Evolutionary conservation across 257 asterid genomes (phyloP).

Genomic region (Osmanthus fragrans): DNA sequence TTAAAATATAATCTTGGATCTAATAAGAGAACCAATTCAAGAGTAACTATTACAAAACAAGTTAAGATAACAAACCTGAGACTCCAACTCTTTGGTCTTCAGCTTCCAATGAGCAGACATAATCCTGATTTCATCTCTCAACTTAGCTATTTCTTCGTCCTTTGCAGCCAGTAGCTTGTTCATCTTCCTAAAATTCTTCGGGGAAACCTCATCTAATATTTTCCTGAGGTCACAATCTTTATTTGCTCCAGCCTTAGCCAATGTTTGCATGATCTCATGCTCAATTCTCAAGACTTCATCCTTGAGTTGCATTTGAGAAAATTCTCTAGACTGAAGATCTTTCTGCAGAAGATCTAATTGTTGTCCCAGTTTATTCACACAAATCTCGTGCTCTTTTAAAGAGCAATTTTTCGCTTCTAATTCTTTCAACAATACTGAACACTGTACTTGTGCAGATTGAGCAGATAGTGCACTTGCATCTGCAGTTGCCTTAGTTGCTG

Average conservation of each 20-base stretch:
- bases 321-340: constrained; percentile 74
- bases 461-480: constrained; percentile 80
- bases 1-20: background rate
- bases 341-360: constrained; percentile 81
- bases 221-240: constrained; percentile 67
- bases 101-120: constrained; percentile 94
- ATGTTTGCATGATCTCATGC: constrained; percentile 74
- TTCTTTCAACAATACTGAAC: constrained; percentile 66
- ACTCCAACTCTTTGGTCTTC: constrained; percentile 75
- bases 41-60: background rate
- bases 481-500: constrained; percentile 70
- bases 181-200: constrained; percentile 56
- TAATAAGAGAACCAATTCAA: background rate
- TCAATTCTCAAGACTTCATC: constrained; percentile 85
- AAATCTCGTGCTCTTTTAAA: constrained; percentile 67
- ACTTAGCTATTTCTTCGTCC: constrained; percentile 74
- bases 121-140: constrained; percentile 73
- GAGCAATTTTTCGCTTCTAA: constrained; percentile 62
- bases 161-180: constrained; percentile 58
- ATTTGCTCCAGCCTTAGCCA: constrained; percentile 63
- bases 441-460: constrained; percentile 74
- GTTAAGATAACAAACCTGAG: constrained; percentile 51
- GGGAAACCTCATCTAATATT: constrained; percentile 75
- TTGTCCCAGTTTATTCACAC: constrained; percentile 63
- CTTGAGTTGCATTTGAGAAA: constrained; percentile 75